Evolutionary conservation across 2,329 filamentous ascomycete species (phyloP), one percentile per base, ranked within the genome.

Genomic region (Raffaelea arxii): DNA sequence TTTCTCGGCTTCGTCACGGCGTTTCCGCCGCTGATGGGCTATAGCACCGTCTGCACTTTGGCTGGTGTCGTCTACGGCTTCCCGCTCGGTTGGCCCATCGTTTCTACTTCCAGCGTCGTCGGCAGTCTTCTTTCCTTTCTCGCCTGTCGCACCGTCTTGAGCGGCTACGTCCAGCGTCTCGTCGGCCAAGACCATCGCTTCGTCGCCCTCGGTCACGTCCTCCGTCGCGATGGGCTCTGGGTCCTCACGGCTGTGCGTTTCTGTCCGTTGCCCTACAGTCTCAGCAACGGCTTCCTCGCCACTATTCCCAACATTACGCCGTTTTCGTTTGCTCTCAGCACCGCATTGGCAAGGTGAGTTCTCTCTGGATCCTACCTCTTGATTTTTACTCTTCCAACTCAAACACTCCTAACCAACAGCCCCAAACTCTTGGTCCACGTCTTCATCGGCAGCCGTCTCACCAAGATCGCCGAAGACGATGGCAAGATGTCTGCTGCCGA

Each of bases 211-310:
- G 79, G 86, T 21, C 76, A 96, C 57, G 92, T 92, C 7, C 71
- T 98, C 51, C 88, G 94, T 53, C 82, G 86, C 58, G 92, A 98
- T 58, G 92, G 92, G 1, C 65, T 98, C 44, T 85, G 88, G 57
- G 80, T 97, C 46, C 74, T 98, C 40, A 82, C 87, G 52, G 94
- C 92, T 76, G 92, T 98, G 56, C 79, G 92, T 25, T 76, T 97
- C 53, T 97, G 91, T 58, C 92, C 92, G 2, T 63, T 98, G 50
- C 92, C 92, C 14, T 98, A 94, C 63, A 92, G 86, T 44, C 70
- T 97, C 55, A 90, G 86, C 60, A 98, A 98, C 61, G 92, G 89
- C 43, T 94, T 94, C 50, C 78, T 98, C 46, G 88, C 88, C 25
- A 97, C 92, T 1, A 90, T 98, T 51, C 90, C 90, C 3, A 94